Evolutionary conservation across 225 moss, liverwort and hornwort genomes (phyloP).

Genomic region (Physcomitrium patens): DNA sequence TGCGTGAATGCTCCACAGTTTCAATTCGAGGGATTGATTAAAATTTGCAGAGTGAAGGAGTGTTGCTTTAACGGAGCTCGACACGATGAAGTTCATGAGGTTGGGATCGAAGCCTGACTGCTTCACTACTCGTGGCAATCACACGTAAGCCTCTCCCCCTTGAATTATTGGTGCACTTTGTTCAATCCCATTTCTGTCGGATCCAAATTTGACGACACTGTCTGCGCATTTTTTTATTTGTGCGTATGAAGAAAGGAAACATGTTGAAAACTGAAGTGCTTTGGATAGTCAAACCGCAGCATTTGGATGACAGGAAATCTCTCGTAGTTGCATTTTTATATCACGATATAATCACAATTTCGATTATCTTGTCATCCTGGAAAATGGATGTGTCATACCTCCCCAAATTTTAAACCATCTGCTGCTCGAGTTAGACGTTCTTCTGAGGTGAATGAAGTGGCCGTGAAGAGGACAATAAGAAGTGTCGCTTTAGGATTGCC

Average conservation of each 20-base stretch:
- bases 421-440: slow-evolving; percentile 8
- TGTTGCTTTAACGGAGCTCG: slow-evolving; percentile 3
- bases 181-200: not conserved
- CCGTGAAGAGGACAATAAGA: not conserved
- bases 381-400: not conserved
- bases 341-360: not conserved
- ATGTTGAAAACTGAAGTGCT: not conserved
- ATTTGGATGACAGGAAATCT: not conserved
- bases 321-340: not conserved
- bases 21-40: slow-evolving; percentile 11
- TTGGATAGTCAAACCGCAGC: not conserved
- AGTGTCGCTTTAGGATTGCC: not conserved
- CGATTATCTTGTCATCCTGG: not conserved
- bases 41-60: slow-evolving; percentile 13
- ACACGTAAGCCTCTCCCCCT: slow-evolving; percentile 55
- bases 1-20: too few species aligned
- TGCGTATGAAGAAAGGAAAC: not conserved
- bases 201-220: not conserved
- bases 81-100: slow-evolving; percentile 93
- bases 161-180: slow-evolving; percentile 10
- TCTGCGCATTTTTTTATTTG: not conserved
- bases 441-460: not conserved
- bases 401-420: not conserved
- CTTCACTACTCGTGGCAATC: slow-evolving; percentile 63
- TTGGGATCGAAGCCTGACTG: slow-evolving; percentile 82